Percentiles rank a stretch among this genome's conserved stretches.
Conservation (phyloP, 2,329 filamentous ascomycete genomes). For the Phialemonium atrogriseum region DNA sequence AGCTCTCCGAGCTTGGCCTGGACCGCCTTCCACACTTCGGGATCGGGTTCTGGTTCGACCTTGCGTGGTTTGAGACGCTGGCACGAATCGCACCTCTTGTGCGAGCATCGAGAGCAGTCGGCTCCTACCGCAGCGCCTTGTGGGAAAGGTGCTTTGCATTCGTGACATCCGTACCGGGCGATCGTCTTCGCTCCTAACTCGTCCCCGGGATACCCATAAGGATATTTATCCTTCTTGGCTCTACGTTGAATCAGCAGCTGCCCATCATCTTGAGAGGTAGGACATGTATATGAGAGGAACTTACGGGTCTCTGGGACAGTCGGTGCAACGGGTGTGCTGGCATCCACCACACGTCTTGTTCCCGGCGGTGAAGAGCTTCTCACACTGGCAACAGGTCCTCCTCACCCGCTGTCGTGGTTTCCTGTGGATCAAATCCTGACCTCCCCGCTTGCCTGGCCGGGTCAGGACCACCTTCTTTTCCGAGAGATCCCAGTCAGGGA, state of each 20-base stretch:
- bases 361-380: conserved; percentile 49
- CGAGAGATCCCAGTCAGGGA: conserved; percentile 39
- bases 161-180: conserved; percentile 51
- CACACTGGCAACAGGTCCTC: conserved; percentile 69
- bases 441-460: conserved; percentile 56
- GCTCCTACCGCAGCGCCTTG: conserved; percentile 39
- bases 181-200: conserved; percentile 42
- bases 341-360: conserved; percentile 61
- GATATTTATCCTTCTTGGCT: conserved; percentile 60
- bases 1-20: conserved; percentile 44
- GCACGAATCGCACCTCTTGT: conserved; percentile 52
- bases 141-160: conserved; percentile 53
- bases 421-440: conserved; percentile 64
- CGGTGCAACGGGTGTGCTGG: conserved; percentile 66
- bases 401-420: conserved; percentile 65
- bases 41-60: conserved; percentile 53
- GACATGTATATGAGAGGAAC: conserved; percentile 24
- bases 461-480: conserved; percentile 46
- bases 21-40: conserved; percentile 48
- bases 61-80: conserved; percentile 50
- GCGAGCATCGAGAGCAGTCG: conserved; percentile 51
- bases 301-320: conserved; percentile 73
- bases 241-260: conserved; percentile 26
- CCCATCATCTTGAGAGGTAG: not conserved
- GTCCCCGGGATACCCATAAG: conserved; percentile 62